Base-by-base conservation (phyloP, 1,139 yeast genomes). In the Yamadazyma triangularis region DNA sequence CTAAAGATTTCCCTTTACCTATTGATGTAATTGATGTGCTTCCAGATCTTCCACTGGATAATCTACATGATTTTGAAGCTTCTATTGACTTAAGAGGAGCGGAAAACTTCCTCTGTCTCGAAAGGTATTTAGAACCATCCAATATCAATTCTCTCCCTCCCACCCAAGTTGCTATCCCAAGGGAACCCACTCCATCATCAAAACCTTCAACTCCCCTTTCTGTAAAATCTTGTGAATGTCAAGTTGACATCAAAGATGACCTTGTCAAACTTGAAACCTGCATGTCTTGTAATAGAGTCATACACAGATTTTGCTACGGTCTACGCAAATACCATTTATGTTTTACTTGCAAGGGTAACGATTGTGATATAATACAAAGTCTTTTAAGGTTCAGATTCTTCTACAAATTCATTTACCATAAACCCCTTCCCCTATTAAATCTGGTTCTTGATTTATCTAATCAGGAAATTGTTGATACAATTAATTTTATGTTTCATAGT, bases 191-290 rank as follows among this genome's bases (percentile, higher is more conserved):
- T n/a, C n/a, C n/a, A n/a, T n/a, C n/a, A n/a, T n/a, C n/a, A n/a
- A n/a, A n/a, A n/a, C n/a, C n/a, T n/a, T n/a, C n/a, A n/a, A n/a
- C n/a, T n/a, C n/a, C n/a, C n/a, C n/a, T n/a, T n/a, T n/a, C n/a
- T n/a, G n/a, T n/a, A n/a, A n/a, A n/a, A n/a, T n/a, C 13, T 7
- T 33, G 36, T 33, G 34, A 31, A 26, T 33, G 36, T 31, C 34
- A 24, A 7, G 11, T 28, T 4, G 15, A 13, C 10, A 21, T 25
- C 13, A 7, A 4, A 15, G n/a, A 2, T 13, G 21, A 27, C 13
- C 15, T 21, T 13, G 4, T 13, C 4, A 22, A 16, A n/a, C 8
- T 10, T 2, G 6, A 11, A 11, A 13, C 11, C 12, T 31, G 34
- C 22, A 10, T 4, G 5, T 16, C 20, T 22, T 34, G 37, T 23